phyloP scores from a whole-genome alignment of 2,329 filamentous ascomycete genomes.

The Monilinia fructicola region DNA sequence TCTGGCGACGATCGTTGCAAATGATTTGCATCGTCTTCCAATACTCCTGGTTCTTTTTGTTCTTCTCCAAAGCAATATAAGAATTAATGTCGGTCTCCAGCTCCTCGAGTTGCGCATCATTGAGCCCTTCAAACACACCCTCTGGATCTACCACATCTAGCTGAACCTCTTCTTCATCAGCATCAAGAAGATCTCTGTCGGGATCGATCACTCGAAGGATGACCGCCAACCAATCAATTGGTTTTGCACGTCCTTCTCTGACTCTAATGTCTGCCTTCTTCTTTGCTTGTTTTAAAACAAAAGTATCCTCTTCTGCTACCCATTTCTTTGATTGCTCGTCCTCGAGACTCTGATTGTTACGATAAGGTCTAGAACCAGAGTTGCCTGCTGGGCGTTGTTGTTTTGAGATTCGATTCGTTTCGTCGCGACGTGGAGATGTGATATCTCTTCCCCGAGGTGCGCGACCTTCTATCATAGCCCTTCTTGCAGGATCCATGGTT shows the following conservation, averaged over 20 bases:
- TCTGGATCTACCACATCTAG: conserved; percentile 79
- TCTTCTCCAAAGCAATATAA: conserved; percentile 81
- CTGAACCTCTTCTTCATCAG: conserved; percentile 67
- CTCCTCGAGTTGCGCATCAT: conserved; percentile 65
- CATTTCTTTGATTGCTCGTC: conserved; percentile 79
- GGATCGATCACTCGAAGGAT: conserved; percentile 85
- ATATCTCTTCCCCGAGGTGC: conserved; percentile 50
- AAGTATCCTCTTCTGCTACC: conserved; percentile 92
- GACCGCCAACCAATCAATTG: conserved; percentile 92
- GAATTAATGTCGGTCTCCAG: conserved; percentile 77
- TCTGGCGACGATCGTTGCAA: conserved; percentile 72
- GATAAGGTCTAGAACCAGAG: conserved; percentile 35
- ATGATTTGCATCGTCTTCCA: conserved; percentile 90
- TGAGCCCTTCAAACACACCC: conserved; percentile 73
- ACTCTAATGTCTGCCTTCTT: conserved; percentile 97
- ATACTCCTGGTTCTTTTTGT: conserved; percentile 76
- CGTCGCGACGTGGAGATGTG: conserved; percentile 56
- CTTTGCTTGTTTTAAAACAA: conserved; percentile 94
- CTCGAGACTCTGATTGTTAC: conserved; percentile 43
- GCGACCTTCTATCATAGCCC: conserved; percentile 37
- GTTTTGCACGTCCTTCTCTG: conserved; percentile 83
- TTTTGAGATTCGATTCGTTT: conserved; percentile 58
- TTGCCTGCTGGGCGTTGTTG: conserved; percentile 39
- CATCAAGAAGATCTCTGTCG: conserved; percentile 81
- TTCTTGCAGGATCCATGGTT: conserved; percentile 39